Percentiles rank a stretch among this genome's conserved stretches.
Evolutionary conservation across 495 filamentous ascomycete species (phyloP).

Genomic region (Parmelia sp.): DNA sequence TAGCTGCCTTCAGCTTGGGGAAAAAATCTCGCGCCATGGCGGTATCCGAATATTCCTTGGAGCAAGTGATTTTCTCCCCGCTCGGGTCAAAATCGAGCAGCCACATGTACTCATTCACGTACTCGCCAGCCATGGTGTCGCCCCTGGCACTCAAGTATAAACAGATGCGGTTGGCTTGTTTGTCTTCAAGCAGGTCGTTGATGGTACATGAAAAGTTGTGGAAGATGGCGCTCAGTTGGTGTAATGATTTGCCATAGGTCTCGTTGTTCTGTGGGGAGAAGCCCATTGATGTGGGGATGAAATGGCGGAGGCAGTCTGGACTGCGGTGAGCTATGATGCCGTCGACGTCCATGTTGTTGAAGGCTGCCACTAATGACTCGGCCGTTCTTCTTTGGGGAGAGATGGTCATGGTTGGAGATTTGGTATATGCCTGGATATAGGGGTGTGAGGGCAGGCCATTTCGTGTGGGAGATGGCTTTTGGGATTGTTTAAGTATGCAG

Average conservation of each 20-base stretch:
- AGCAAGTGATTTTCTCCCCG: conserved; percentile 30
- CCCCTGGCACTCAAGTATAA: conserved; percentile 26
- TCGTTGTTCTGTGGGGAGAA: conserved; percentile 20
- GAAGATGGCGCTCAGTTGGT: conserved; percentile 20
- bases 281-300: conserved; percentile 23
- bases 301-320: conserved; percentile 23
- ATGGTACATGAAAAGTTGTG: conserved; percentile 25
- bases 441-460: too few species aligned
- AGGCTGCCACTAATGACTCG: conserved; percentile 23
- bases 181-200: conserved; percentile 26
- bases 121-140: conserved; percentile 24
- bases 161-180: conserved; percentile 20
- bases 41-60: conserved; percentile 37
- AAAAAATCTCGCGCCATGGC: conserved; percentile 32
- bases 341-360: conserved; percentile 28
- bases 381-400: conserved; percentile 23
- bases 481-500: neutral
- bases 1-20: conserved; percentile 29
- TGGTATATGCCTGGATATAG: neutral
- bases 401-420: conserved; percentile 15
- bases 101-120: conserved; percentile 38
- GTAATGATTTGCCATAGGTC: conserved; percentile 20
- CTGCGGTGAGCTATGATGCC: conserved; percentile 23
- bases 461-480: too few species aligned
- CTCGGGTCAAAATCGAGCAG: conserved; percentile 36